A percentile compares a stretch with the other conserved stretches of the same genome.
Evolutionary conservation across 2,329 filamentous ascomycete genomes (phyloP).

Genomic region (Colletotrichum sp.): DNA sequence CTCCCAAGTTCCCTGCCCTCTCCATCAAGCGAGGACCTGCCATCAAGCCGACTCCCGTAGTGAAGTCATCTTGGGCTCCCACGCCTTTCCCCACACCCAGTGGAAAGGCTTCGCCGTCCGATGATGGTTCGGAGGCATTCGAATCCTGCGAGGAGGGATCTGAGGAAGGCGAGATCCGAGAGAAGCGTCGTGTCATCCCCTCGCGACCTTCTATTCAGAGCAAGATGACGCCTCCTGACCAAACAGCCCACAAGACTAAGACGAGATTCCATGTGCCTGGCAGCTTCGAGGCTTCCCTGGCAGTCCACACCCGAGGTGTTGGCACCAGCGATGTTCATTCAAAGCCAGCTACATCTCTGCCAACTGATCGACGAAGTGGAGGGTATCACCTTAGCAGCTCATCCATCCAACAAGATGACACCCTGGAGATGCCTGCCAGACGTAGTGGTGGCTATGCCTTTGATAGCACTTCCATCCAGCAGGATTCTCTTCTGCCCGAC

Average conservation of each 20-base stretch:
- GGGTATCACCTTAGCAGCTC: neutral
- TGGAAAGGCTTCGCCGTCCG: neutral
- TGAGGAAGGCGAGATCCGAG: neutral
- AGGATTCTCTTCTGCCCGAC: neutral
- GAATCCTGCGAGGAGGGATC: neutral
- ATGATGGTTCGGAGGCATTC: neutral
- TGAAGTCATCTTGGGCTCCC: neutral
- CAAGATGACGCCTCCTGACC: neutral
- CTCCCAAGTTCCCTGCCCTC: neutral
- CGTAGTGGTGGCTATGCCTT: neutral
- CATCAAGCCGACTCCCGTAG: neutral
- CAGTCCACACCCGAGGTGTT: neutral
- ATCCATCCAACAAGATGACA: neutral
- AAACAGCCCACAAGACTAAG: neutral
- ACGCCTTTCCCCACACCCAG: neutral
- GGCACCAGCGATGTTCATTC: neutral
- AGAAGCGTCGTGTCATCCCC: neutral
- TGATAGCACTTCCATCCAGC: neutral
- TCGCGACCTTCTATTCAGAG: neutral
- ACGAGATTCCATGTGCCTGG: neutral
- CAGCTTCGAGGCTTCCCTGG: neutral
- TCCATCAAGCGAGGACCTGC: neutral
- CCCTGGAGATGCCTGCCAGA: neutral
- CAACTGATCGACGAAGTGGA: neutral
- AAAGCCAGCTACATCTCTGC: neutral